Base-by-base conservation (phyloP, 306 rosid species). In the Casuarina glauca region DNA sequence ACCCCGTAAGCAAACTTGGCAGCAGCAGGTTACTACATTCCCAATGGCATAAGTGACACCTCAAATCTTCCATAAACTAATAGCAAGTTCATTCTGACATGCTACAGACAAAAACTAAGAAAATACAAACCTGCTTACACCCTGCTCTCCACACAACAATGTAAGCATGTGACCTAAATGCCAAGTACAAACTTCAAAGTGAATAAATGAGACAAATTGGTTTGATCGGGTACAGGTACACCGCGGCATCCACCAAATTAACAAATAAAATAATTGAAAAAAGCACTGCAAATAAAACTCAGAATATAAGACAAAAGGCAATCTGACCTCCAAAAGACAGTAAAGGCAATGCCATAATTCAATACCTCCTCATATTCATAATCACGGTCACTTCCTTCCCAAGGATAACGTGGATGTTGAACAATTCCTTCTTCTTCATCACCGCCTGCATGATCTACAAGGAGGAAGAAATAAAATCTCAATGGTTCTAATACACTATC, bases 381-480 rank as follows among this genome's bases (percentile, higher is more conserved):
- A 80, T 93, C 93, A 13, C 97, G 92, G 58, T 89, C 97, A 43
- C 89, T 95, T 72, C 97, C 97, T 77, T 91, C 99, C 99, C 97
- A 93, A 70, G 99, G 97, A 87, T 83, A 87, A 43, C 88, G 86
- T 43, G 90, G 48, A 20, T 74, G 88, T 50, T 79, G 74, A 49
- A 75, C 43, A 76, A 74, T 55, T 2, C 35, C 89, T 76, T 87
- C 97, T 74, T 88, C 87, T n/a, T 84, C 97, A 12, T 87, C 91
- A 50, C 88, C 97, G 50, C 79, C 95, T n/a, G 78, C 11, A 4
- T 49, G 91, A 78, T 89, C 97, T 93, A 72, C 43, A 63, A 70
- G 66, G 61, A 70, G 84, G 77, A 74, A 55, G 26, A 66, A 6
- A 71, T 36, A 38, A 63, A 61, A 73, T 26, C 20, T 10, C 50